A percentile compares a stretch with the other conserved stretches of the same genome.
Evolutionary conservation across 2,329 filamentous ascomycete species (phyloP).

Genomic region (Pochonia chlamydosporia): DNA sequence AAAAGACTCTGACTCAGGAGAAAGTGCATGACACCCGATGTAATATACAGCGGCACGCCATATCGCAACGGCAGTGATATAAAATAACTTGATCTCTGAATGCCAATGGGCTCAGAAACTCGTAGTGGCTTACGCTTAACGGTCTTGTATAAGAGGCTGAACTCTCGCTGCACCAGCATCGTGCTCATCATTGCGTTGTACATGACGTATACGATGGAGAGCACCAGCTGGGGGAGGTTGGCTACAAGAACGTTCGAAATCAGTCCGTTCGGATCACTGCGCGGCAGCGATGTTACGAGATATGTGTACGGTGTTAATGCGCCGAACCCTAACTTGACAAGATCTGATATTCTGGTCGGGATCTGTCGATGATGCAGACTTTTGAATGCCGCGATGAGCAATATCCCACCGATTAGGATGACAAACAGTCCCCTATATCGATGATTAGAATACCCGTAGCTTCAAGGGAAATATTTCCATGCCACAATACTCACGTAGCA

Average conservation of each 20-base stretch:
- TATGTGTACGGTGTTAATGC: slow-evolving; percentile 20
- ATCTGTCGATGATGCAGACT: no score
- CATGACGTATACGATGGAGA: slow-evolving; percentile 39
- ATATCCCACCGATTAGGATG: no score
- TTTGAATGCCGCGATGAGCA: no score
- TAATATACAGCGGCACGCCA: slow-evolving; percentile 30
- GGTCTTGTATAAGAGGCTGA: slow-evolving; percentile 27
- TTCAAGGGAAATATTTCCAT: no score
- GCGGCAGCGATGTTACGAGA: slow-evolving; percentile 17
- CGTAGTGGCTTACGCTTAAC: slow-evolving; percentile 29
- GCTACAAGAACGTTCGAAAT: slow-evolving; percentile 31
- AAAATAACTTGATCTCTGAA: slow-evolving; percentile 37
- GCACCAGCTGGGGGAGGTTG: slow-evolving; percentile 40
- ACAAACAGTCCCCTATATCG: no score
- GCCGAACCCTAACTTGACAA: slow-evolving; percentile 25
- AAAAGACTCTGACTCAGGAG: slow-evolving; percentile 42
- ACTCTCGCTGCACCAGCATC: slow-evolving; percentile 42
- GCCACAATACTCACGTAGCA: no score
- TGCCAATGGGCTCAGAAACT: slow-evolving; percentile 32
- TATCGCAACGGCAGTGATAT: slow-evolving; percentile 40
- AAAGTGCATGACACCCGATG: slow-evolving; percentile 38
- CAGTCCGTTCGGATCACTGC: slow-evolving; percentile 20
- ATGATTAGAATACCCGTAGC: no score
- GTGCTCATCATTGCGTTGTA: slow-evolving; percentile 39
- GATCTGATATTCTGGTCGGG: slow-evolving; percentile 10